These are phyloP conservation scores for Colletotrichum tofieldiae DNA, from an alignment of 2,329 filamentous ascomycete species.

Conservation along the genomic window DNA sequence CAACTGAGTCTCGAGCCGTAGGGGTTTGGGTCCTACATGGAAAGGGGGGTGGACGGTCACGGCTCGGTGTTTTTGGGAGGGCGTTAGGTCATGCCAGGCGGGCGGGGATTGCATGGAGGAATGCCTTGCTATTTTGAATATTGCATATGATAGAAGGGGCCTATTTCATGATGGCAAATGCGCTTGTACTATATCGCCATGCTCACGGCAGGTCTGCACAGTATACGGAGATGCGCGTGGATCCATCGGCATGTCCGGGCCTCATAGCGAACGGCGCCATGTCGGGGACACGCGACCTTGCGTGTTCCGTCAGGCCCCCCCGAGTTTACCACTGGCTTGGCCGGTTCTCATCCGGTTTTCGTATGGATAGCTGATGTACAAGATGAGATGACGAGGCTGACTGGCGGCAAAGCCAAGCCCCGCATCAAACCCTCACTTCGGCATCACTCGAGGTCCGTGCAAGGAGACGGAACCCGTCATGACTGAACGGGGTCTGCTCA, in stretches of 20 bases:
- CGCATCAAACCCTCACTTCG: not conserved
- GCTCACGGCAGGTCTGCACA: not conserved
- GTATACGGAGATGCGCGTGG: not conserved
- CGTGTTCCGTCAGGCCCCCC: too few species aligned
- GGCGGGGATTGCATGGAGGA: not conserved
- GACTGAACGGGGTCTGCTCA: not conserved
- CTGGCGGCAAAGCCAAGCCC: not conserved
- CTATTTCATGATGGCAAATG: not conserved
- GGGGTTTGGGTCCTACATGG: too few species aligned
- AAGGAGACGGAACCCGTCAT: not conserved
- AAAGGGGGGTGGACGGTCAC: not conserved
- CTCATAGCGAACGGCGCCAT: not conserved
- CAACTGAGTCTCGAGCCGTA: constrained; percentile 2
- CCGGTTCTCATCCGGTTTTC: not conserved
- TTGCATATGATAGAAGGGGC: not conserved
- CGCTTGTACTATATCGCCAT: too few species aligned
- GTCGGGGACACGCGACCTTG: too few species aligned
- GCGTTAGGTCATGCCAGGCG: not conserved
- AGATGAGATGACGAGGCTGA: not conserved
- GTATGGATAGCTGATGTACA: not conserved
- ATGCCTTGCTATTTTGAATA: not conserved
- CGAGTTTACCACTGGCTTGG: not conserved
- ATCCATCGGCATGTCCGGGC: not conserved
- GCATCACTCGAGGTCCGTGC: not conserved
- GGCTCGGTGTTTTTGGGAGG: not conserved